Percentiles rank a stretch among this genome's conserved stretches.
Conservation (phyloP, 2,329 filamentous ascomycete genomes). For the Calonectria naviculata region DNA sequence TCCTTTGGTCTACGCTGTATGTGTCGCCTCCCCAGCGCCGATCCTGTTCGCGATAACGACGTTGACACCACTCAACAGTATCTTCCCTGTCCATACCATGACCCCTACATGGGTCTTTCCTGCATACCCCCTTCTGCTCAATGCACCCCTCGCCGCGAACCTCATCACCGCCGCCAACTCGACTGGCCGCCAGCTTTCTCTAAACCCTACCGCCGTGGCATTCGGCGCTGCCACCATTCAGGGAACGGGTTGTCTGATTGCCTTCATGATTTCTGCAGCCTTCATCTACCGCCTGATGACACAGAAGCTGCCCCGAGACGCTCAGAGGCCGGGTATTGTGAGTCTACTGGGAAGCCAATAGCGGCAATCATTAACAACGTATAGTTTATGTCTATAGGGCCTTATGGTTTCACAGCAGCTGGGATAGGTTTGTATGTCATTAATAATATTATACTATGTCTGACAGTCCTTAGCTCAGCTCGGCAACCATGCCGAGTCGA, state of each 20-base stretch:
- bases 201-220: constrained; percentile 59
- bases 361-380: background rate
- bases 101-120: constrained; percentile 91
- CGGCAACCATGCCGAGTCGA: constrained; percentile 53
- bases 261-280: constrained; percentile 84
- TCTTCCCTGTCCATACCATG: constrained; percentile 80
- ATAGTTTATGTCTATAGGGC: constrained; percentile 83
- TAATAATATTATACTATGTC: background rate
- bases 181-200: constrained; percentile 23
- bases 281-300: constrained; percentile 92
- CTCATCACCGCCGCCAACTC: constrained; percentile 56
- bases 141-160: constrained; percentile 77
- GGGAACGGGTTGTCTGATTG: constrained; percentile 66
- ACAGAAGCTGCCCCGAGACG: constrained; percentile 83
- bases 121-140: constrained; percentile 82
- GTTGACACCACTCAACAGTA: constrained; percentile 43
- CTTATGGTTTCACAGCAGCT: constrained; percentile 69
- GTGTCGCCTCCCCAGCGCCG: constrained; percentile 37
- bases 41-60: background rate
- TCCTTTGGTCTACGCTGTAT: constrained; percentile 73
- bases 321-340: constrained; percentile 79
- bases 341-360: constrained; percentile 22
- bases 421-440: constrained; percentile 47
- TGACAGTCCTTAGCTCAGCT: constrained; percentile 51
- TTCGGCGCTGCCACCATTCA: constrained; percentile 62